A percentile compares a stretch with the other conserved stretches of the same genome.
phyloP scores from a whole-genome alignment of 2,329 filamentous ascomycete genomes.

The Pestalotiopsis sp. region DNA sequence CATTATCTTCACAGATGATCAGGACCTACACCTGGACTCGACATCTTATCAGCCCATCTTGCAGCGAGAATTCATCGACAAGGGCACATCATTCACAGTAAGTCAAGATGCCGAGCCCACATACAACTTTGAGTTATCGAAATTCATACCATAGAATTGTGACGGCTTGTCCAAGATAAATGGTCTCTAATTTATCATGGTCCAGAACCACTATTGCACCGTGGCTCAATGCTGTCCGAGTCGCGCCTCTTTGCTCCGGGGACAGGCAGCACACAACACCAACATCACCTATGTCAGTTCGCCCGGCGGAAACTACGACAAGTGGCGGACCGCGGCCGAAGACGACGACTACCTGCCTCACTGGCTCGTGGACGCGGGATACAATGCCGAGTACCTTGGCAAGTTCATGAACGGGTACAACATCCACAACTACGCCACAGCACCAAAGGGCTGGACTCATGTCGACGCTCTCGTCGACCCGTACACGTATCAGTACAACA shows the following conservation, averaged over 20 bases:
- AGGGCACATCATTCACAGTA: conserved; percentile 23
- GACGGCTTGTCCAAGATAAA: too few species aligned
- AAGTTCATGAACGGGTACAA: conserved; percentile 12
- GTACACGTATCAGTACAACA: conserved; percentile 10
- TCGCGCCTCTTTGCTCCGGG: conserved; percentile 22
- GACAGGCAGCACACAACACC: conserved; percentile 26
- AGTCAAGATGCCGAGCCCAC: not conserved
- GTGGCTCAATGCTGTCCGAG: conserved; percentile 28
- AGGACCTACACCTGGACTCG: conserved; percentile 21
- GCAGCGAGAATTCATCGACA: conserved; percentile 19
- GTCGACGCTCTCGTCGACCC: conserved; percentile 11
- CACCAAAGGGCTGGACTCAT: conserved; percentile 12
- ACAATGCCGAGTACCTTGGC: conserved; percentile 16
- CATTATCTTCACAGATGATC: conserved; percentile 28
- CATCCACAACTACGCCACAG: not conserved
- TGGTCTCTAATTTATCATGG: not conserved
- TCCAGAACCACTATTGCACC: conserved; percentile 28
- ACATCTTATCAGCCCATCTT: conserved; percentile 17
- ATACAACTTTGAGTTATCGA: too few species aligned
- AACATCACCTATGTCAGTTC: conserved; percentile 22
- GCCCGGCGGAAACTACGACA: conserved; percentile 18
- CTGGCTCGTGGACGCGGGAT: conserved; percentile 18
- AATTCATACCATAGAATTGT: too few species aligned
- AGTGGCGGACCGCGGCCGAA: conserved; percentile 15
- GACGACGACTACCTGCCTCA: conserved; percentile 17